Conservation (phyloP, 805 yeast species). For the Candida yuanshanica region DNA sequence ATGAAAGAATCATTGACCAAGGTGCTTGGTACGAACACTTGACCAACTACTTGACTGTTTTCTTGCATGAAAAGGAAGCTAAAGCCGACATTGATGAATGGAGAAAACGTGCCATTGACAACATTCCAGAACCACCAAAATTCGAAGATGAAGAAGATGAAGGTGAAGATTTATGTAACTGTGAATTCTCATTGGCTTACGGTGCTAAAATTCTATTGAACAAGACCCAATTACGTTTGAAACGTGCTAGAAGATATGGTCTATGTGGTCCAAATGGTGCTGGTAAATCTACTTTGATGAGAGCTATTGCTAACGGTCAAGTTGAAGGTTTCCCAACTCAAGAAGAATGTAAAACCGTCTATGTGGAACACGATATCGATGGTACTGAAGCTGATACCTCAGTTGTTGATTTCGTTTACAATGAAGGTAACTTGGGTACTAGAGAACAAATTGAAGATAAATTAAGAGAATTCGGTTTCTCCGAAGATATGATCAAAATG, state of each 20-base stretch:
- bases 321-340: slow-evolving; percentile 99
- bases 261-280: slow-evolving; percentile 99
- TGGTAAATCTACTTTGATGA: slow-evolving; percentile 98
- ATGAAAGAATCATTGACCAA: slow-evolving; percentile 94
- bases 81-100: slow-evolving; percentile 86
- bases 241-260: slow-evolving; percentile 99
- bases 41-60: slow-evolving; percentile 92
- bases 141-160: slow-evolving; percentile 97
- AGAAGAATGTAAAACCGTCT: slow-evolving; percentile 98
- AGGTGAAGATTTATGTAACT: slow-evolving; percentile 99
- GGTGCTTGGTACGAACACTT: slow-evolving; percentile 84
- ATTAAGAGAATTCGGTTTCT: slow-evolving; percentile 86
- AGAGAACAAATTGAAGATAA: slow-evolving; percentile 66
- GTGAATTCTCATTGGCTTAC: slow-evolving; percentile 99
- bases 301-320: slow-evolving; percentile 96
- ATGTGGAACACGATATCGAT: slow-evolving; percentile 99
- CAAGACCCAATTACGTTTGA: slow-evolving; percentile 98
- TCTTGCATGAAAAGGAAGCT: slow-evolving; percentile 90
- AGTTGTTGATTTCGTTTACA: slow-evolving; percentile 86
- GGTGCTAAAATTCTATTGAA: slow-evolving; percentile 99
- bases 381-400: slow-evolving; percentile 96
- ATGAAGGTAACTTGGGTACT: slow-evolving; percentile 65
- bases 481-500: slow-evolving; percentile 88
- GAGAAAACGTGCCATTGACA: slow-evolving; percentile 95
- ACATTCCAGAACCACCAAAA: slow-evolving; percentile 94